These are phyloP conservation scores for Hypoxylon sp. DNA, from an alignment of 2,329 filamentous ascomycete species.

Conservation along the genomic window DNA sequence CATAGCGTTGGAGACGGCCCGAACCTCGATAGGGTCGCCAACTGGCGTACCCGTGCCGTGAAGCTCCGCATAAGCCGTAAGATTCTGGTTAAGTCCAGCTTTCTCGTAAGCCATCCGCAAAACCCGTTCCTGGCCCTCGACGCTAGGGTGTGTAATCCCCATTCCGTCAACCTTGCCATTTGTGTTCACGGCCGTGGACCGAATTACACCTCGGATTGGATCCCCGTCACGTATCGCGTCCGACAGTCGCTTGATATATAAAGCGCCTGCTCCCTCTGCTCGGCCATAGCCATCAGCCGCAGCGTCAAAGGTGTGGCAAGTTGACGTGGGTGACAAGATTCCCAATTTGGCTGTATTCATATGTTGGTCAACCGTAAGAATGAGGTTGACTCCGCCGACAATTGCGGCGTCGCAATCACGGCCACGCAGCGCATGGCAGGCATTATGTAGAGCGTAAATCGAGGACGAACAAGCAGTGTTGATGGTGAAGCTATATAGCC, in stretches of 20 bases:
- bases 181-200: conserved; percentile 47
- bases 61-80: conserved; percentile 45
- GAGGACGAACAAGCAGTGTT: conserved; percentile 56
- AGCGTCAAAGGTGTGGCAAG: conserved; percentile 50
- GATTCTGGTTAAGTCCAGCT: conserved; percentile 41
- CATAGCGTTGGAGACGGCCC: neutral
- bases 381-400: conserved; percentile 54
- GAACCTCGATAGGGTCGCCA: conserved; percentile 47
- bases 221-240: conserved; percentile 49
- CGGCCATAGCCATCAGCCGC: conserved; percentile 50
- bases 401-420: conserved; percentile 53
- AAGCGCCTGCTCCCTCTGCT: conserved; percentile 42
- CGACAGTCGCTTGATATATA: conserved; percentile 47
- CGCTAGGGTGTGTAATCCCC: conserved; percentile 50
- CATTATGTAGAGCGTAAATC: conserved; percentile 52
- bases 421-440: conserved; percentile 45
- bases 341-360: conserved; percentile 51
- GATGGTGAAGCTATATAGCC: conserved; percentile 39
- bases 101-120: conserved; percentile 42
- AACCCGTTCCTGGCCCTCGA: conserved; percentile 42
- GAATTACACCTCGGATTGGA: conserved; percentile 49
- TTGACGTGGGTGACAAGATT: conserved; percentile 52
- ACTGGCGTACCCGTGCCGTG: conserved; percentile 48
- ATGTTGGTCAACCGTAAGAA: conserved; percentile 50
- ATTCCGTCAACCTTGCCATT: conserved; percentile 48